A percentile compares a stretch with the other conserved stretches of the same genome.
These are phyloP conservation scores for Irpex sp. DNA, from an alignment of 1,284 basidiomycete species.

Conservation along the genomic window DNA sequence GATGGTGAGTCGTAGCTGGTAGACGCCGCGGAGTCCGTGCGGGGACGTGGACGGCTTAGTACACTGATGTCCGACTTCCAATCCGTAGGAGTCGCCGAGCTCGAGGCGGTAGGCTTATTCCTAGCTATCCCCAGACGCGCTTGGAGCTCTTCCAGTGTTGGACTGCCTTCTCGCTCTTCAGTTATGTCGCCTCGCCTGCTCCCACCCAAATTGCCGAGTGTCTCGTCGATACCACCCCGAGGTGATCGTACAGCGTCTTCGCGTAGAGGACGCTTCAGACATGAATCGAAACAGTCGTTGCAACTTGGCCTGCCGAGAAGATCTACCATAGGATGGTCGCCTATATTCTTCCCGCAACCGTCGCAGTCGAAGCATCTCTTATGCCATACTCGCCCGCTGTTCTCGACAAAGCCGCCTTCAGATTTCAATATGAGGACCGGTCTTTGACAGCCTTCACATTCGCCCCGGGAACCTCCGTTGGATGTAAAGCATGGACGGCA, in stretches of 20 bases:
- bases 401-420: slow-evolving; percentile 74
- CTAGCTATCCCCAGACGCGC: slow-evolving; percentile 42
- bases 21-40: neutral
- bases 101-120: slow-evolving; percentile 26
- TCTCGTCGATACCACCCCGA: neutral
- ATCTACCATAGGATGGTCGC: slow-evolving; percentile 73
- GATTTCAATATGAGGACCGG: slow-evolving; percentile 70
- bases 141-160: slow-evolving; percentile 55
- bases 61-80: neutral
- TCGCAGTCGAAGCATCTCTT: slow-evolving; percentile 73
- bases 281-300: slow-evolving; percentile 71
- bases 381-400: slow-evolving; percentile 69
- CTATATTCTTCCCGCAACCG: slow-evolving; percentile 68
- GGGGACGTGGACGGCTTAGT: neutral
- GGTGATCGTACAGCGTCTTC: neutral
- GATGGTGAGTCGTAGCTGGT: neutral
- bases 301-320: slow-evolving; percentile 76
- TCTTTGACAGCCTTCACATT: slow-evolving; percentile 59
- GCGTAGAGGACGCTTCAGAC: slow-evolving; percentile 43
- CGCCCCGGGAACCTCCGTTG: slow-evolving; percentile 73
- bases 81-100: slow-evolving; percentile 17
- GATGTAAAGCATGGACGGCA: slow-evolving; percentile 67
- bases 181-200: neutral
- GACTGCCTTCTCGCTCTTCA: slow-evolving; percentile 50
- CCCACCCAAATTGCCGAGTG: slow-evolving; percentile 2